phyloP scores from a whole-genome alignment of 495 filamentous ascomycete species.

The Bathelium albidoporum region DNA sequence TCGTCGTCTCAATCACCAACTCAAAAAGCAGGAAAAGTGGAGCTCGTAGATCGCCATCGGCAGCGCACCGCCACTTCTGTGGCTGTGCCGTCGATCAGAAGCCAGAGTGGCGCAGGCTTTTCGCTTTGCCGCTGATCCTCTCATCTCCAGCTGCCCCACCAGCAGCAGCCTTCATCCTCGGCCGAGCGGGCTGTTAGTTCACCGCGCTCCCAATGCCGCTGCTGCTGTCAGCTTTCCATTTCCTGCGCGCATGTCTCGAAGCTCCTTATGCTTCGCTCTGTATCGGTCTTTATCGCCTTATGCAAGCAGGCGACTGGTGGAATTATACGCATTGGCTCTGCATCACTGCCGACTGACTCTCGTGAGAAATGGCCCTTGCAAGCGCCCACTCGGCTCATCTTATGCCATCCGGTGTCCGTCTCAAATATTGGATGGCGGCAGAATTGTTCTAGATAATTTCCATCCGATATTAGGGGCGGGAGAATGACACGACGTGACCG shows the following conservation, averaged over 20 bases:
- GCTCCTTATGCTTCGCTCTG: not conserved
- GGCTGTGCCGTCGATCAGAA: not conserved
- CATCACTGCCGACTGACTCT: not conserved
- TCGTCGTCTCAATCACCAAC: not conserved
- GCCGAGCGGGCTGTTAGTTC: not conserved
- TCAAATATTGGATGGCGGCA: constrained; percentile 2
- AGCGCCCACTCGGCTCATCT: not conserved
- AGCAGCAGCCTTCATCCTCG: not conserved
- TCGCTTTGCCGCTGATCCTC: constrained; percentile 1
- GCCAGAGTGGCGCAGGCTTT: not conserved
- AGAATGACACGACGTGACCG: not conserved
- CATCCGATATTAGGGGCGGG: constrained; percentile 1
- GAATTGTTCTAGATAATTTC: constrained; percentile 3
- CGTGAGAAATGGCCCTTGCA: not conserved
- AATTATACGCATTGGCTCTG: not conserved
- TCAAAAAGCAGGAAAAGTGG: not conserved
- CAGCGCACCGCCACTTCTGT: not conserved
- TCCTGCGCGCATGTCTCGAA: not conserved
- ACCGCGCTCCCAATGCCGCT: not conserved
- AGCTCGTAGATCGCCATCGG: not conserved
- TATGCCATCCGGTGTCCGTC: not conserved
- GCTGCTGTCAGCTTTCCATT: not conserved
- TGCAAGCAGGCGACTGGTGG: not conserved
- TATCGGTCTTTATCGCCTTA: too few species aligned
- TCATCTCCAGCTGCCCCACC: not conserved